phyloP scores from a whole-genome alignment of 2,329 filamentous ascomycete genomes.

The Esteya vermicola region DNA sequence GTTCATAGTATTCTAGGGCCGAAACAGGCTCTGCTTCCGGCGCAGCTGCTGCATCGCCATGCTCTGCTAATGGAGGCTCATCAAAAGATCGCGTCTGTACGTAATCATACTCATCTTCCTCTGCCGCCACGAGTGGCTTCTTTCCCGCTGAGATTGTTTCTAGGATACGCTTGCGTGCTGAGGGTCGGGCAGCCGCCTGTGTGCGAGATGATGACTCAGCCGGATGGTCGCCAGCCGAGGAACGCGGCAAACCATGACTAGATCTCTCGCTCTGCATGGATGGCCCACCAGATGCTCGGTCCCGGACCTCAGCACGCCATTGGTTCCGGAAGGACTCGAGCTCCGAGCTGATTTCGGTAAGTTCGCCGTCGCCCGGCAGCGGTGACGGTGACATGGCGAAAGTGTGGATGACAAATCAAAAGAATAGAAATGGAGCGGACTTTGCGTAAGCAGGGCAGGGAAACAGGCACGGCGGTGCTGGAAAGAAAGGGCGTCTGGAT shows the following conservation, averaged over 20 bases:
- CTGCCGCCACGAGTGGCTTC: slow-evolving; percentile 9
- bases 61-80: slow-evolving; percentile 7
- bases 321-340: slow-evolving; percentile 74
- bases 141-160: slow-evolving; percentile 10
- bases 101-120: slow-evolving; percentile 23
- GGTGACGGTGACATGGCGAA: slow-evolving; percentile 5
- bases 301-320: slow-evolving; percentile 69
- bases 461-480: too few relatives aligned
- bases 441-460: background rate
- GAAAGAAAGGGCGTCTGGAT: background rate
- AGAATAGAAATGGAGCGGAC: background rate
- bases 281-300: too few relatives aligned
- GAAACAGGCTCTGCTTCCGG: slow-evolving; percentile 41
- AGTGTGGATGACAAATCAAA: background rate
- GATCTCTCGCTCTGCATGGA: too few relatives aligned
- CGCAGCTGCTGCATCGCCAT: slow-evolving; percentile 1
- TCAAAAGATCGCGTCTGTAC: slow-evolving; percentile 21
- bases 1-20: slow-evolving; percentile 85
- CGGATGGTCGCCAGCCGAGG: too few relatives aligned
- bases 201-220: background rate
- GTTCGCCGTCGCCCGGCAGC: background rate
- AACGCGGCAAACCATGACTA: too few relatives aligned
- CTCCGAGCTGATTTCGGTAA: slow-evolving; percentile 42
- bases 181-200: too few relatives aligned
- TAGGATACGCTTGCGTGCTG: too few relatives aligned